Conservation (phyloP, 345 rosid species). For the Eutrema heterophyllum region DNA sequence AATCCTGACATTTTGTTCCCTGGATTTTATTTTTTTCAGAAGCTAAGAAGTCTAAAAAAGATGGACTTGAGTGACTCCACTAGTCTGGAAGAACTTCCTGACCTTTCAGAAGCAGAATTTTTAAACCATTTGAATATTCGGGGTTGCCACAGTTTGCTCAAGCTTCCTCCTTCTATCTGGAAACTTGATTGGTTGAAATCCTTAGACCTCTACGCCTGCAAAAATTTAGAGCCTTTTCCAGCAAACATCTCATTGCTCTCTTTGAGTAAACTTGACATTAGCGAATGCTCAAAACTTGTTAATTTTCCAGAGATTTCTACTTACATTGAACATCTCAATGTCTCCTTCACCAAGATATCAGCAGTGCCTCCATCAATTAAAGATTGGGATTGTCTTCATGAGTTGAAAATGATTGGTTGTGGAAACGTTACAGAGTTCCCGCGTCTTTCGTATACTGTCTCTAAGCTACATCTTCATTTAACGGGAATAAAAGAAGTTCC, state of each 20-base stretch:
- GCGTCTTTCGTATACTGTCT: background rate
- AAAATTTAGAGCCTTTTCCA: background rate
- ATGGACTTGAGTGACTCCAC: background rate
- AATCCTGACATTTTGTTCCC: background rate
- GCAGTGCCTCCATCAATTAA: slow-evolving; percentile 8
- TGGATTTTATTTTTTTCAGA: slow-evolving; percentile 9
- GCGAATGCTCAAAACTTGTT: background rate
- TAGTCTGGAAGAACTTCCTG: slow-evolving; percentile 13
- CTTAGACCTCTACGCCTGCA: slow-evolving; percentile 8
- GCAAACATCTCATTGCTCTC: background rate
- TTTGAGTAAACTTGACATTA: background rate
- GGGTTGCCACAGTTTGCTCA: slow-evolving; percentile 12
- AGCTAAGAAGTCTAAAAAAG: slow-evolving; percentile 7
- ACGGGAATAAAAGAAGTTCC: background rate
- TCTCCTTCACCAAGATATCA: background rate
- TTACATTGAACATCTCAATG: background rate
- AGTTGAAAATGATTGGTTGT: background rate
- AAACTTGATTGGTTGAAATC: background rate
- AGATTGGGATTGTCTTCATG: background rate
- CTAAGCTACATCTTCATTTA: background rate
- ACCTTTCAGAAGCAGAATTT: slow-evolving; percentile 14
- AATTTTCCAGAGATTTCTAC: slow-evolving; percentile 15
- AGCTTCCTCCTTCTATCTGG: background rate
- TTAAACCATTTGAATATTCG: slow-evolving; percentile 1
- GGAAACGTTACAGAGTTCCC: background rate